Base-by-base conservation (phyloP, 371 early-diverging fungal species). In the Lichtheimia hyalospora region DNA sequence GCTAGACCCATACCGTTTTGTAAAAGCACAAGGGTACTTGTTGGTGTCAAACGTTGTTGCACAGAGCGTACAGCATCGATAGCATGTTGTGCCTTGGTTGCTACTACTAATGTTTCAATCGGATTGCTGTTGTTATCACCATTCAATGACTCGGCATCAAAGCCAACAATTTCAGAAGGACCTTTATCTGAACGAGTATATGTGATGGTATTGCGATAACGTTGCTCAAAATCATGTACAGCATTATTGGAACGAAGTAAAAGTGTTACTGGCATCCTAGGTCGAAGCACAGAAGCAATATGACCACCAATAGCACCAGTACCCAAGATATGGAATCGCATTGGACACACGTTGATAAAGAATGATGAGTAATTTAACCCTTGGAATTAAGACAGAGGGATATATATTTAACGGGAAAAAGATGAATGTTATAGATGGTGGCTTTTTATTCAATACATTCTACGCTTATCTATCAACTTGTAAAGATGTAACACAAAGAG, bases 1-100 rank as follows among this genome's bases (percentile, higher is more conserved):
- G 68, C 67, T 2, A 73, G 56, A 25, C 88, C 88, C 85, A 87
- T 82, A 6, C 88, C 88, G 51, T 88, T 88, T 58, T 86, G 85
- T 48, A 88, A 52, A 49, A 88, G 59, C 7, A 85, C 56, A 3
- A 86, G 73, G 0, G 76, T 71, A 4, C 79, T 81, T 12, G 61
- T 41, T 7, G 65, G 14, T 20, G 60, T 58, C 15, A 87, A 52
- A 2, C 78, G 66, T 2, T 60, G 52, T n/a, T 58, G 60, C 10
- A 87, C 53, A 1, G 69, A 66, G 21, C 59, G 24, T 24, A 80
- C 54, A 0, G 87, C 87, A n/a, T 62, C 62, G 1, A 66, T 25
- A 1, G 82, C 74, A 52, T 84, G 73, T 41, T 82, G 79, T 4
- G 85, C 77, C 46, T 81, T 81, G 14, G 81, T 77, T 2, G 73